Conservation (phyloP, 108 stramenopile genomes). For the Aurantiochytrium sp. region DNA sequence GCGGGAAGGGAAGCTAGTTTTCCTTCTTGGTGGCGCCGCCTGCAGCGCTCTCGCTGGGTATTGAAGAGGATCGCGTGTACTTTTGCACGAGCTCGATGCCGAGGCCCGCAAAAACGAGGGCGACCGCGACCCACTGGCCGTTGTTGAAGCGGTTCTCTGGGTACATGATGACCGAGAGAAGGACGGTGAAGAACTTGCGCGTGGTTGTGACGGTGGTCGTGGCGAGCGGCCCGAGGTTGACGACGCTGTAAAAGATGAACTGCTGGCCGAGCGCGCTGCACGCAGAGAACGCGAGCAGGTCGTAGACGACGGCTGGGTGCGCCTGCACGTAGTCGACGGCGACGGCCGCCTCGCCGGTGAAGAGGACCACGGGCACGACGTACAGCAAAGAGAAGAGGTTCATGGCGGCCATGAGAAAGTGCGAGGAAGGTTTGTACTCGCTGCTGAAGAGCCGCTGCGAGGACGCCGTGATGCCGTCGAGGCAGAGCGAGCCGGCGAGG, state of each 20-base stretch:
- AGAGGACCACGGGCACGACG: constrained; percentile 51
- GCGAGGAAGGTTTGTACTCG: constrained; percentile 60
- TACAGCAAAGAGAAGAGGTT: constrained; percentile 68
- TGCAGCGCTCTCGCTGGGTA: no score
- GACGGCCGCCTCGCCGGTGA: constrained; percentile 55
- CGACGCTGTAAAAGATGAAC: constrained; percentile 97
- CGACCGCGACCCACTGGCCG: constrained; percentile 81
- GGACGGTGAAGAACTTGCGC: constrained; percentile 92
- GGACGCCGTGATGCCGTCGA: constrained; percentile 81
- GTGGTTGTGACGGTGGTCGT: constrained; percentile 96
- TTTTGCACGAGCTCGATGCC: constrained; percentile 75
- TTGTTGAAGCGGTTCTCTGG: constrained; percentile 71
- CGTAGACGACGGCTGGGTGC: constrained; percentile 78
- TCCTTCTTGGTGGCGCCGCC: no score
- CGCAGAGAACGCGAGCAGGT: constrained; percentile 79
- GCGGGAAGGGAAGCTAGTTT: not conserved
- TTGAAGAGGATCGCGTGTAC: no score
- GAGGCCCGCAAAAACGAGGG: constrained; percentile 75
- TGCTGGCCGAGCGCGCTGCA: constrained; percentile 94
- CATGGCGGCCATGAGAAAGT: constrained; percentile 79
- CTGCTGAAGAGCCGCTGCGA: constrained; percentile 46
- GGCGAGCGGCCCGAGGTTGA: constrained; percentile 90
- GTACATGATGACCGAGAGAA: constrained; percentile 82
- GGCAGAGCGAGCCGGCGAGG: constrained; percentile 63
- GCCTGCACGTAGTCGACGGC: constrained; percentile 70